These are phyloP conservation scores for Metschnikowia arizonensis DNA, from an alignment of 805 yeast genomes.

Conservation along the genomic window DNA sequence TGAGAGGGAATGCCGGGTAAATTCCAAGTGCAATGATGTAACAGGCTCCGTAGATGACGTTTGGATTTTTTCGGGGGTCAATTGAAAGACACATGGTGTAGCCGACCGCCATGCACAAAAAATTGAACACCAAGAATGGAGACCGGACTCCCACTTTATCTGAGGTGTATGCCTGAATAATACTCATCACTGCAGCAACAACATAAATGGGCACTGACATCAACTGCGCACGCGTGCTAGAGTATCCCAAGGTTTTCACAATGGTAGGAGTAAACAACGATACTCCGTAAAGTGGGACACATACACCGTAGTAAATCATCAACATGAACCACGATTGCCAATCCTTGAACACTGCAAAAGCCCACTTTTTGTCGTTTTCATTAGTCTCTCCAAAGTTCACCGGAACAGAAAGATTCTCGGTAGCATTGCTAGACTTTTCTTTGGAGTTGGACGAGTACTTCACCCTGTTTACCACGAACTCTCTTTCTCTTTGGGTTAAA, in stretches of 20 bases:
- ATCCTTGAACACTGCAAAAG: slow-evolving; percentile 22
- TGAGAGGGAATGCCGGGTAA: slow-evolving; percentile 28
- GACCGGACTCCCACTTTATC: slow-evolving; percentile 27
- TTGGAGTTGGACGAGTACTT: slow-evolving; percentile 8
- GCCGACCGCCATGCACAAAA: slow-evolving; percentile 29
- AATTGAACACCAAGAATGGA: slow-evolving; percentile 25
- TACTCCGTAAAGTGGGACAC: slow-evolving; percentile 34
- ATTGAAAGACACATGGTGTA: slow-evolving; percentile 27
- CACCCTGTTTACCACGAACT: slow-evolving; percentile 13
- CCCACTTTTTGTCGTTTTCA: slow-evolving; percentile 10
- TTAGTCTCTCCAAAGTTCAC: slow-evolving; percentile 12
- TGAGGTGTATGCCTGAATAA: slow-evolving; percentile 24
- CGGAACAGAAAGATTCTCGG: not conserved
- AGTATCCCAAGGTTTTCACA: slow-evolving; percentile 41
- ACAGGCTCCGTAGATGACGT: slow-evolving; percentile 29
- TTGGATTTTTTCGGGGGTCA: slow-evolving; percentile 20
- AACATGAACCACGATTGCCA: slow-evolving; percentile 29
- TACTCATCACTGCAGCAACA: slow-evolving; percentile 28
- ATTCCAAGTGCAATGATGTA: slow-evolving; percentile 30
- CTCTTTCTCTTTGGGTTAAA: slow-evolving; percentile 13
- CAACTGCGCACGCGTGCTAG: slow-evolving; percentile 38
- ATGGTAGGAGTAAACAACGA: slow-evolving; percentile 45
- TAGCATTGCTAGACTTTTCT: not conserved
- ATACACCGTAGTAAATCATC: slow-evolving; percentile 25
- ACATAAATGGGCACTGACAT: slow-evolving; percentile 43